Conservation (phyloP, 169 alveolate genomes). For the Plasmodium cynomolgi region DNA sequence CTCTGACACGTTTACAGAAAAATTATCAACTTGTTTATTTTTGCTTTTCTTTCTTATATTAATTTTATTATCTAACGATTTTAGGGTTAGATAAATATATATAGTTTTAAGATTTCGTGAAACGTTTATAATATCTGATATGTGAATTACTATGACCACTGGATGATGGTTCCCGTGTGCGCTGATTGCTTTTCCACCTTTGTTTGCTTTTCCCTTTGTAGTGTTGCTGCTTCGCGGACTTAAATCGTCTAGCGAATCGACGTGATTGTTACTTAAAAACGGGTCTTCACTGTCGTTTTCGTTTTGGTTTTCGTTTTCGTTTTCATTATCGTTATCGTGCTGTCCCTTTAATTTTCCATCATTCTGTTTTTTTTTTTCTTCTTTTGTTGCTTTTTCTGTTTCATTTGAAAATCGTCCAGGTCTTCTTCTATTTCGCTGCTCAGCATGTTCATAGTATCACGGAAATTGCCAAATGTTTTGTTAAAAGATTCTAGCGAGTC, state of each 20-base stretch:
- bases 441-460: background rate
- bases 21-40: constrained; percentile 23
- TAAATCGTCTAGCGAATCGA: constrained; percentile 16
- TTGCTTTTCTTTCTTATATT: constrained; percentile 35
- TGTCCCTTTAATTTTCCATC: background rate
- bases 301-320: background rate
- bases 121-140: constrained; percentile 59
- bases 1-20: constrained; percentile 49
- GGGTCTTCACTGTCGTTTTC: background rate
- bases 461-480: constrained; percentile 3
- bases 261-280: constrained; percentile 10
- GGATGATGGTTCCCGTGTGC: background rate
- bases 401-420: constrained; percentile 1
- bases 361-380: constrained; percentile 1
- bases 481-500: constrained; percentile 23
- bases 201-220: constrained; percentile 1
- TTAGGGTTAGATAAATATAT: constrained; percentile 31
- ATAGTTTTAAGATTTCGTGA: constrained; percentile 30
- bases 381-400: constrained; percentile 22
- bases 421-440: constrained; percentile 41
- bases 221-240: background rate
- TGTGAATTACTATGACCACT: constrained; percentile 36
- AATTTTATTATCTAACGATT: constrained; percentile 59
- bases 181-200: background rate
- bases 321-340: background rate